phyloP scores from a whole-genome alignment of 768 basidiomycete genomes.

The Russula ochroleuca region DNA sequence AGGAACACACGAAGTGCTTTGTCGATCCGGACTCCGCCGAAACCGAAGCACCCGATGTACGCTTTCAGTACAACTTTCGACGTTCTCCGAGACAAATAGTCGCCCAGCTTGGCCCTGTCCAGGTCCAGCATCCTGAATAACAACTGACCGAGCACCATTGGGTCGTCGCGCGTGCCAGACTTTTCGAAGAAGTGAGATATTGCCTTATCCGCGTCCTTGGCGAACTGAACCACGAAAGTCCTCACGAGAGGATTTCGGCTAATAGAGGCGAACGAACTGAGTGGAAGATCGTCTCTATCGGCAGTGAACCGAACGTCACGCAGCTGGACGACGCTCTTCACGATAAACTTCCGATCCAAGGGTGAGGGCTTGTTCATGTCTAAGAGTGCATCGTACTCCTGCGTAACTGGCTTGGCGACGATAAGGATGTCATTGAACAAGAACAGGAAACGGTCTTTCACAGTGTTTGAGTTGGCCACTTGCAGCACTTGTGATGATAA shows the following conservation, averaged over 20 bases:
- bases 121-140: conserved; percentile 81
- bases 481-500: conserved; percentile 86
- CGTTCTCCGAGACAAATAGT: conserved; percentile 71
- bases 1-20: conserved; percentile 87
- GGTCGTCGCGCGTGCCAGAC: conserved; percentile 56
- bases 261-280: conserved; percentile 37
- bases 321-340: conserved; percentile 86
- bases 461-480: conserved; percentile 88
- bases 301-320: conserved; percentile 60
- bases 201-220: conserved; percentile 74
- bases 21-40: conserved; percentile 78
- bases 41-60: conserved; percentile 85
- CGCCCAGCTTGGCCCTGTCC: conserved; percentile 76
- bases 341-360: conserved; percentile 71
- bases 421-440: conserved; percentile 95
- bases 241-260: conserved; percentile 60
- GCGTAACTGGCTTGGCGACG: conserved; percentile 83
- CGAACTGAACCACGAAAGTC: conserved; percentile 74
- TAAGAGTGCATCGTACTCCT: conserved; percentile 58
- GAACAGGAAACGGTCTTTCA: conserved; percentile 94
- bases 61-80: conserved; percentile 74
- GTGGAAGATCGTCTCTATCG: conserved; percentile 64
- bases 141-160: conserved; percentile 68
- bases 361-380: conserved; percentile 53
- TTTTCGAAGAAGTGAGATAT: conserved; percentile 65